Evolutionary conservation across 352 stramenopile genomes (phyloP), one percentile per base, ranked within the genome.

Genomic region (Pythium coloratum): DNA sequence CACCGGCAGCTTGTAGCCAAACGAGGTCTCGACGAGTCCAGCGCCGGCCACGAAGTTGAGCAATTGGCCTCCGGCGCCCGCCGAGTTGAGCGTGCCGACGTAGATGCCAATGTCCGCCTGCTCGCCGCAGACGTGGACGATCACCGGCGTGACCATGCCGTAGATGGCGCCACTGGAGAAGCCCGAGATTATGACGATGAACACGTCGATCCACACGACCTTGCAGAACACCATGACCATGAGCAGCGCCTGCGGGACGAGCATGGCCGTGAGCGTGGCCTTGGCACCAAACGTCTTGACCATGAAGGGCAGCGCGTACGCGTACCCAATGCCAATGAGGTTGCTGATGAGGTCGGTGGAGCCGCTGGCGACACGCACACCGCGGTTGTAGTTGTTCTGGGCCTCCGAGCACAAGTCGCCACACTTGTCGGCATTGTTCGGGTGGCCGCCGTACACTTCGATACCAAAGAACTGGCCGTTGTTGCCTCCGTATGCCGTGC

Each of bases 401-500:
- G 54, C 61, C 5, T 69, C 32, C 10, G 76, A 74, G 64, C 78
- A 87, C 26, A 44, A 53, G 50, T 68, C 82, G 4, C 34, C 70
- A 50, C 78, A 73, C 4, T 75, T 68, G 20, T 47, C 53, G 53
- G 67, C 74, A 28, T 55, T 64, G 28, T 20, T 55, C n/a, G 78
- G 56, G 18, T 51, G 55, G 10, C 78, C 78, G 20, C 62, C 70
- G 36, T 77, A 70, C 9, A 81, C 75, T 24, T 66, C 64, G 28
- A 77, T 59, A 8, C 74, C 74, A 47, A 78, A 81, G 64, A 84
- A 87, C 67, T 84, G 75, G 0, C 78, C 76, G 57, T 87, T 88
- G 64, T 76, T 79, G 24, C 72, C 75, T 44, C 78, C 82, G 68
- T 88, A 85, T 8, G 76, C 72, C 8, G 75, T 81, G 67, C 72